Evolutionary conservation across 2,329 filamentous ascomycete species (phyloP).

Genomic region (Penicillium psychrosexuale): DNA sequence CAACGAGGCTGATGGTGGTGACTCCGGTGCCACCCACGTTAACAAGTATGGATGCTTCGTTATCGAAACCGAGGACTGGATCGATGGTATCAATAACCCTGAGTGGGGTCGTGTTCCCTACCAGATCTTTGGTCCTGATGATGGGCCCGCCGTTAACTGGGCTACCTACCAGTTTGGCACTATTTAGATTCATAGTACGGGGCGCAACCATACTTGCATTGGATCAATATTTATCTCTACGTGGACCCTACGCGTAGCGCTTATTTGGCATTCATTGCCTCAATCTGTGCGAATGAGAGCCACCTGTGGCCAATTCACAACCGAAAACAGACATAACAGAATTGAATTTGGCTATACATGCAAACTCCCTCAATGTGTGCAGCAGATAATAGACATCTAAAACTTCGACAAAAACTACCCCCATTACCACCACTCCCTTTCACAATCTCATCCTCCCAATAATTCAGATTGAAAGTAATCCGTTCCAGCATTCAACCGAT

Average conservation of each 20-base stretch:
- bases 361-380: background rate
- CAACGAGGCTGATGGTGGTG: constrained; percentile 54
- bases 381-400: background rate
- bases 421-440: constrained; percentile 20
- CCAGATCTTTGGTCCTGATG: constrained; percentile 43
- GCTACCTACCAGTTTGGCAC: constrained; percentile 47
- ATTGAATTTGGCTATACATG: background rate
- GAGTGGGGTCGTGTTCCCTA: constrained; percentile 67
- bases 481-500: constrained; percentile 51
- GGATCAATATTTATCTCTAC: background rate
- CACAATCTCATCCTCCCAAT: constrained; percentile 29
- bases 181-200: constrained; percentile 21
- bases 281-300: background rate
- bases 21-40: constrained; percentile 46
- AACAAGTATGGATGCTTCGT: constrained; percentile 79
- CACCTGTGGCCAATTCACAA: background rate
- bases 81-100: constrained; percentile 89
- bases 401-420: constrained; percentile 17
- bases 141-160: constrained; percentile 42
- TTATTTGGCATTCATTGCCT: background rate
- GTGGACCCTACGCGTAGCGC: background rate
- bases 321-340: background rate
- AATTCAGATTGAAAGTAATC: constrained; percentile 48
- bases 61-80: constrained; percentile 89
- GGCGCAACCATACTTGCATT: background rate